These are phyloP conservation scores for Podaxis sp. DNA, from an alignment of 768 basidiomycete species.

Conservation along the genomic window DNA sequence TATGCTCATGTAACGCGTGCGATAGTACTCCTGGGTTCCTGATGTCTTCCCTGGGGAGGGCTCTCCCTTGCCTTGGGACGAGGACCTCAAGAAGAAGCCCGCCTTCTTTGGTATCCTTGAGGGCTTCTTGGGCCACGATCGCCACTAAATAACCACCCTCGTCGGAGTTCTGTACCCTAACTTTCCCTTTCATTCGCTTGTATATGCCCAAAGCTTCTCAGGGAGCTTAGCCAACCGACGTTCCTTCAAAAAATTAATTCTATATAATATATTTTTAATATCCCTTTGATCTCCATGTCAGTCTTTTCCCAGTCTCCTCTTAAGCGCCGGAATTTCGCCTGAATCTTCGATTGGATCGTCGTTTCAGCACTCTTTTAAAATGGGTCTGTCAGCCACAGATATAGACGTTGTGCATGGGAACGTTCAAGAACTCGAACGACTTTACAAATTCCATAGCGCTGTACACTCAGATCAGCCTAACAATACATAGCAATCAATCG, in stretches of 20 bases:
- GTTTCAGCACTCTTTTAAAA: no score
- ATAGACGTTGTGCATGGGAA: background rate
- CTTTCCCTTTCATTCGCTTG: background rate
- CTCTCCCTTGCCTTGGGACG: slow-evolving; percentile 38
- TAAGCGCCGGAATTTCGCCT: no score
- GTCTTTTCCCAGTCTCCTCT: no score
- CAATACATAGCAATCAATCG: background rate
- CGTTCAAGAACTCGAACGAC: background rate
- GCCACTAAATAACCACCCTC: background rate
- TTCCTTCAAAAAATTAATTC: background rate
- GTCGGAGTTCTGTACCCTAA: background rate
- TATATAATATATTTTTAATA: background rate
- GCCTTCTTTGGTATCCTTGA: background rate
- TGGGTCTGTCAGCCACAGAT: no score
- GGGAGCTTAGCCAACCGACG: background rate
- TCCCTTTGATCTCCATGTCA: no score
- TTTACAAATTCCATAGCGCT: no score
- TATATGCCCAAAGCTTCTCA: background rate
- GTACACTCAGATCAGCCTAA: no score
- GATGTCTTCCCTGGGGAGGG: slow-evolving; percentile 37
- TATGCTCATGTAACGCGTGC: background rate
- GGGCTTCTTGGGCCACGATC: background rate
- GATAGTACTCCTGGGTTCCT: slow-evolving; percentile 40
- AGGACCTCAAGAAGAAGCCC: slow-evolving; percentile 3
- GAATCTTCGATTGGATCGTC: no score